phyloP scores from a whole-genome alignment of 2,329 filamentous ascomycete species.

The Colletotrichum cuscutae region DNA sequence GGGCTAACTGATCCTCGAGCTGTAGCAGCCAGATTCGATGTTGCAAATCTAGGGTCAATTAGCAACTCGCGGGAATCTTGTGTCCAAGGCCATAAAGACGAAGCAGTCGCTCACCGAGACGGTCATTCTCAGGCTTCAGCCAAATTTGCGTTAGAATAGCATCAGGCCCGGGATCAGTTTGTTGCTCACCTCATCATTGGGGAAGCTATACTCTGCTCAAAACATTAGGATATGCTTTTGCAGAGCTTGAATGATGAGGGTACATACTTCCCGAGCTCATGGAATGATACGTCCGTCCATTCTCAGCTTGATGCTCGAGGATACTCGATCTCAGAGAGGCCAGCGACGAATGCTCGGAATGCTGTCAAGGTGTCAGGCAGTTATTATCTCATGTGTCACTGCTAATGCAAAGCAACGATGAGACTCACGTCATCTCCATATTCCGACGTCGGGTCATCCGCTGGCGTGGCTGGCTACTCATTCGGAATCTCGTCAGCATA shows the following conservation, averaged over 20 bases:
- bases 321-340: constrained; percentile 44
- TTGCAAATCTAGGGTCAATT: constrained; percentile 43
- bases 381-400: neutral
- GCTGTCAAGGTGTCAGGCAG: neutral
- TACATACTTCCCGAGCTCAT: constrained; percentile 34
- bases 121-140: constrained; percentile 43
- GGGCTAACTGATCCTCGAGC: constrained; percentile 42
- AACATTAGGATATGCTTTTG: neutral
- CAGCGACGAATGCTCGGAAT: neutral
- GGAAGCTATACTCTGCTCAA: constrained; percentile 39
- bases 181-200: constrained; percentile 41
- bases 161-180: too few relatives aligned
- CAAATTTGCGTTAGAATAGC: neutral
- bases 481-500: neutral
- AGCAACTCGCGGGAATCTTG: neutral
- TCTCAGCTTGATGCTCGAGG: constrained; percentile 48
- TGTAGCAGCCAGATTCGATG: constrained; percentile 47
- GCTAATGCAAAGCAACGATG: neutral
- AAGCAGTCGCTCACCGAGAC: constrained; percentile 33
- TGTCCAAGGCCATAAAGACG: neutral
- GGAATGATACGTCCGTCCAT: constrained; percentile 50
- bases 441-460: neutral
- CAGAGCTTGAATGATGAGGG: neutral
- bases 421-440: neutral
- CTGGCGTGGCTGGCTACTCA: neutral